Evolutionary conservation across 2,329 filamentous ascomycete species (phyloP).

Genomic region (Didymella pinodella): DNA sequence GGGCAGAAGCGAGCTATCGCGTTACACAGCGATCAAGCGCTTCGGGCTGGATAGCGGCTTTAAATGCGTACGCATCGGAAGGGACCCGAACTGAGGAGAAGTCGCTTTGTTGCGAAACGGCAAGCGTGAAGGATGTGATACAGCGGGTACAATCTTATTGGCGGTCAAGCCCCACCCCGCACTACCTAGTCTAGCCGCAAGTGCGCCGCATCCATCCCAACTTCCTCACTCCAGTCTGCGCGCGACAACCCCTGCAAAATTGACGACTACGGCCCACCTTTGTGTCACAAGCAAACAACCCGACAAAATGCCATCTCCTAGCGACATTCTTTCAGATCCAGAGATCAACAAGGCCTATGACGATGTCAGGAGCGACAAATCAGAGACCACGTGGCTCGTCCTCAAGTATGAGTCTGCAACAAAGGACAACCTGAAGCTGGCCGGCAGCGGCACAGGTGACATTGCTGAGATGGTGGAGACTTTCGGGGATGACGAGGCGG

Average conservation of each 20-base stretch:
- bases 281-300: conserved; percentile 3
- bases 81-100: not conserved
- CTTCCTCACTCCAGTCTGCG: conserved; percentile 19
- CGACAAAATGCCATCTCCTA: conserved; percentile 39
- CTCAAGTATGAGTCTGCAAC: conserved; percentile 60
- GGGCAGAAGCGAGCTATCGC: not conserved
- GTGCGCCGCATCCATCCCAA: conserved; percentile 23
- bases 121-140: not conserved
- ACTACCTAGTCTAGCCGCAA: conserved; percentile 17
- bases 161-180: conserved; percentile 20
- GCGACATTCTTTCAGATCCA: conserved; percentile 51
- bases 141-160: conserved; percentile 7
- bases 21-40: not conserved
- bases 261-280: conserved; percentile 1
- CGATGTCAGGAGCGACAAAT: conserved; percentile 71
- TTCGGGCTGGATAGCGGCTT: not conserved
- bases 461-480: conserved; percentile 64
- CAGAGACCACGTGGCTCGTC: conserved; percentile 71
- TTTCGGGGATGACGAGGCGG: conserved; percentile 67
- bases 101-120: not conserved
- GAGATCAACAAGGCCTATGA: conserved; percentile 72
- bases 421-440: conserved; percentile 65
- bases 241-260: conserved; percentile 13
- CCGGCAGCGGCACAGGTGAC: conserved; percentile 67
- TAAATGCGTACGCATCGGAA: not conserved